Base-by-base conservation (phyloP, 1,139 yeast species). In the Zhuliangozyma blackwelliae region DNA sequence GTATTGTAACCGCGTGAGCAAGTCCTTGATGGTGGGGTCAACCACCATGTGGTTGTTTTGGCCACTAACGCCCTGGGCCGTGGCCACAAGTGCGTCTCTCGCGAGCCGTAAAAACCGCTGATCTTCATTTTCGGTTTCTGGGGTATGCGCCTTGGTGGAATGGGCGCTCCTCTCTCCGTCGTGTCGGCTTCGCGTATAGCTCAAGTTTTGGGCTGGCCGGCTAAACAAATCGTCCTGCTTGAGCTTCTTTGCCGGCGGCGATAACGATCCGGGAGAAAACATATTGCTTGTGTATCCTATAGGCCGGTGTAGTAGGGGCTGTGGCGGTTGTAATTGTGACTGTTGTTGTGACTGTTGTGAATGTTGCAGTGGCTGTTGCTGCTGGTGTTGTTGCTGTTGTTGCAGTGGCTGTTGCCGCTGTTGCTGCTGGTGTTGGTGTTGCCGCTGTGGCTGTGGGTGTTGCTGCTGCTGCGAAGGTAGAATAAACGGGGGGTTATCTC, bases 1-100 rank as follows among this genome's bases (percentile, higher is more conserved):
- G 46, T 77, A 77, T 45, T 75, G 79, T 35, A 76, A 57, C 40
- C 82, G 51, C 40, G 65, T 62, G 29, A 77, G 55, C 23, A 77
- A 60, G 45, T 74, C 79, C 44, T 65, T 65, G 20, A 77, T 71
- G 1, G 82, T 75, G 5, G 82, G 82, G 49, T 77, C 82, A 12
- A 76, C 69, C 25, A 54, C 40, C 12, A 46, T 46, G 11, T 51
- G 34, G 12, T 48, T 45, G 7, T 52, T 51, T 9, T 7, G 9
- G 9, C 23, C 23, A 39, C 57, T 57, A 7, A 59, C 62, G 1
- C 64, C 66, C 10, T 49, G 51, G 7, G 73, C 72, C 1, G 75
- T 69, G 28, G 74, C 74, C 10, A 68, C 75, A 16, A 70, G 51
- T 1, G 76, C 76, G 41, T 69, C 75, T 39, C 67, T 57, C 2